phyloP scores from a whole-genome alignment of 2,329 filamentous ascomycete genomes.

The Sporothrix sp. region DNA sequence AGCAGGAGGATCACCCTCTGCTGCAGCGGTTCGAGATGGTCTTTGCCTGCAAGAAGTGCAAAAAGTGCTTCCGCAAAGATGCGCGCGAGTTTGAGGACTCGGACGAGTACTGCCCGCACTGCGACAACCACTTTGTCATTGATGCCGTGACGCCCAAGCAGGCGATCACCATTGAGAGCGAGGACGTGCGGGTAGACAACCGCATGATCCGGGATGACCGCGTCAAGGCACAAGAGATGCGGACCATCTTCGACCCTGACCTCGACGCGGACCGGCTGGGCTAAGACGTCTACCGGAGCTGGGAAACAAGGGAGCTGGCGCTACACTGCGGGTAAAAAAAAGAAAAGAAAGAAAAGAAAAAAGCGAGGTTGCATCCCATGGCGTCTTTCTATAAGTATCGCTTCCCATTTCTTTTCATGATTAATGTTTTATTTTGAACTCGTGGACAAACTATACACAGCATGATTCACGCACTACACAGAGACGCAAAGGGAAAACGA shows the following conservation, averaged over 20 bases:
- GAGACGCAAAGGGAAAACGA: too few relatives aligned
- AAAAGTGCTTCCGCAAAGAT: conserved; percentile 95
- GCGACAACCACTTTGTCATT: conserved; percentile 96
- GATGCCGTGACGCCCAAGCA: conserved; percentile 80
- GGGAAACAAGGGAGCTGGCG: too few relatives aligned
- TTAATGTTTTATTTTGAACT: too few relatives aligned
- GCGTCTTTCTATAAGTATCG: background rate
- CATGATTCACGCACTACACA: background rate
- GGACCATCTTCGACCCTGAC: conserved; percentile 67
- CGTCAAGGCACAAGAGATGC: conserved; percentile 47
- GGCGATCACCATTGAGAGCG: conserved; percentile 77
- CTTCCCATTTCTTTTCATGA: too few relatives aligned
- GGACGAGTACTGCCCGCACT: conserved; percentile 98
- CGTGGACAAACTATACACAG: too few relatives aligned
- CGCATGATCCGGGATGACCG: conserved; percentile 92
- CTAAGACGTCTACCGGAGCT: conserved; percentile 35
- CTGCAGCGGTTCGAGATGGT: conserved; percentile 75
- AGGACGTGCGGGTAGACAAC: conserved; percentile 75
- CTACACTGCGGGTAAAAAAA: too few relatives aligned
- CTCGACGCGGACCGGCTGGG: conserved; percentile 67
- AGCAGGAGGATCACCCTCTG: conserved; percentile 68
- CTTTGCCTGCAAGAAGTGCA: conserved; percentile 98
- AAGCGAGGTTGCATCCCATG: too few relatives aligned
- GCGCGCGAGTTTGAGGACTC: conserved; percentile 85
- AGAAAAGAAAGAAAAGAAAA: too few relatives aligned